These are phyloP conservation scores for Dendrobium chrysotoxum DNA, from an alignment of 106 monocot genomes.

Conservation along the genomic window DNA sequence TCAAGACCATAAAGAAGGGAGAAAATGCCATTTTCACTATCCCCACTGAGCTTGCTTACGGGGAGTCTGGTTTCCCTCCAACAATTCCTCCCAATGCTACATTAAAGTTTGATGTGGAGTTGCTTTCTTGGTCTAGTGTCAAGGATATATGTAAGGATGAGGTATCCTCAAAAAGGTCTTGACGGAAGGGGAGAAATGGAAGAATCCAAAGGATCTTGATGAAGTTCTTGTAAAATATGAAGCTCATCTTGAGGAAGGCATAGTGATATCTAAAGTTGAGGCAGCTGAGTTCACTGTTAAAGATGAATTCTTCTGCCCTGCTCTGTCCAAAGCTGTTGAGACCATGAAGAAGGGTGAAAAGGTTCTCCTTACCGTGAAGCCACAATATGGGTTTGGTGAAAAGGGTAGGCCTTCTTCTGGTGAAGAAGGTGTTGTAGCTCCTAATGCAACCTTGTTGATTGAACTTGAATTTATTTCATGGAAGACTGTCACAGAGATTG, in stretches of 20 bases:
- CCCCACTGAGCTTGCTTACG: constrained; percentile 62
- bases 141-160: constrained; percentile 80
- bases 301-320: constrained; percentile 77
- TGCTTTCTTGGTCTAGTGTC: constrained; percentile 75
- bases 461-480: constrained; percentile 74
- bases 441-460: constrained; percentile 50
- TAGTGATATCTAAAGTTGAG: constrained; percentile 57
- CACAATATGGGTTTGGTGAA: constrained; percentile 88
- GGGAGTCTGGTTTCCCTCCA: constrained; percentile 51
- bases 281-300: constrained; percentile 82
- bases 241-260: constrained; percentile 75
- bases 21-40: constrained; percentile 64
- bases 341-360: constrained; percentile 81
- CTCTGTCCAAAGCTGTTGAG: constrained; percentile 60
- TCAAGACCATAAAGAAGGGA: constrained; percentile 67
- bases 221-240: constrained; percentile 81
- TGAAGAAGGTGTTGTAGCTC: constrained; percentile 54
- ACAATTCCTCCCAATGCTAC: constrained; percentile 65
- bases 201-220: constrained; percentile 74
- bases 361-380: constrained; percentile 66
- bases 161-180: constrained; percentile 69
- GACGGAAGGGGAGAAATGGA: constrained; percentile 81
- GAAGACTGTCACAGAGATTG: constrained; percentile 77
- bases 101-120: constrained; percentile 75
- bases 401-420: constrained; percentile 58